phyloP scores from a whole-genome alignment of 2,329 filamentous ascomycete species.

The Pyrenochaeta sp. region DNA sequence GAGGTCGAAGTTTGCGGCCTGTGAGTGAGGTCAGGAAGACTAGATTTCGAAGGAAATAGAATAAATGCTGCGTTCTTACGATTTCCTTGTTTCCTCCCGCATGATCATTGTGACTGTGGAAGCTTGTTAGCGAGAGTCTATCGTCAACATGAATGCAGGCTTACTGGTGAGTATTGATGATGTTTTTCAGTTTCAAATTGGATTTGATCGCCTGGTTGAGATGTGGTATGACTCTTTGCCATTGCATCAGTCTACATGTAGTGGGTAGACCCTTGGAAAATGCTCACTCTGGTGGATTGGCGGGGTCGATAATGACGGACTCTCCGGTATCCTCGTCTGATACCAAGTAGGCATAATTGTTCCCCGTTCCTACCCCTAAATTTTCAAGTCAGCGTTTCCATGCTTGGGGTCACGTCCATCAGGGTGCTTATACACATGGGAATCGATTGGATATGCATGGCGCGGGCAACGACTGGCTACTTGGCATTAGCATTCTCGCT shows the following conservation, averaged over 20 bases:
- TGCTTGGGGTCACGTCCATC: conserved; percentile 7
- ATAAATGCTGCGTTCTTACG: too few species aligned
- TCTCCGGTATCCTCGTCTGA: conserved; percentile 59
- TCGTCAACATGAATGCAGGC: conserved; percentile 39
- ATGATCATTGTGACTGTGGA: conserved; percentile 86
- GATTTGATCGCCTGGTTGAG: conserved; percentile 76
- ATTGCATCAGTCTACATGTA: too few species aligned
- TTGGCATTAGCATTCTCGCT: conserved; percentile 23
- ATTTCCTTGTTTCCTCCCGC: conserved; percentile 88
- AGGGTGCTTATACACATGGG: conserved; percentile 74
- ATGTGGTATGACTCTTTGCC: conserved; percentile 64
- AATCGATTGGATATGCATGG: conserved; percentile 87
- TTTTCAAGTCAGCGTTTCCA: conserved; percentile 3
- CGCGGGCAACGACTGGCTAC: conserved; percentile 50
- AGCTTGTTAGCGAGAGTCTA: conserved; percentile 8
- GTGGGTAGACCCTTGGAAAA: too few species aligned
- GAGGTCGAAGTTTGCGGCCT: conserved; percentile 69
- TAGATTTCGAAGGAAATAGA: too few species aligned
- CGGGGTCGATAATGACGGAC: conserved; percentile 76
- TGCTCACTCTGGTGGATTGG: conserved; percentile 77
- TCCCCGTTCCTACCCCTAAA: conserved; percentile 75
- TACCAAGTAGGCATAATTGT: conserved; percentile 81
- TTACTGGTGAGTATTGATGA: conserved; percentile 97
- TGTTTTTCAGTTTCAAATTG: conserved; percentile 82
- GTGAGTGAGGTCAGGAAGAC: background rate